A percentile compares a stretch with the other conserved stretches of the same genome.
phyloP scores from a whole-genome alignment of 1,139 yeast genomes.

The Pneumocystis sp. region DNA sequence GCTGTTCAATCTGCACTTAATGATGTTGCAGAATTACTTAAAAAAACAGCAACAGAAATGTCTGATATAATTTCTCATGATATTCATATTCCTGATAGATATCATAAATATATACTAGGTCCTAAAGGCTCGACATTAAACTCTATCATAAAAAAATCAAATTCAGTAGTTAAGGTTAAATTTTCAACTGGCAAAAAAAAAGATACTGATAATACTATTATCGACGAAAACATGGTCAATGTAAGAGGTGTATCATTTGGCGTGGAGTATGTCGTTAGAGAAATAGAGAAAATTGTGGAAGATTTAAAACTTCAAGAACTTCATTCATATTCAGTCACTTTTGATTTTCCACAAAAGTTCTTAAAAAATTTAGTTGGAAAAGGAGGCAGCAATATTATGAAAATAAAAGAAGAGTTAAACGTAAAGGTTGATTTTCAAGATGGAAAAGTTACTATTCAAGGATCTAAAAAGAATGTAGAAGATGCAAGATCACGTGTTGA shows the following conservation, averaged over 20 bases:
- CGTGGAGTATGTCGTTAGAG: constrained; percentile 39
- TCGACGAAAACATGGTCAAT: constrained; percentile 36
- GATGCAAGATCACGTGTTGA: constrained; percentile 50
- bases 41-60: constrained; percentile 46
- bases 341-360: constrained; percentile 50
- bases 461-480: constrained; percentile 65
- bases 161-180: constrained; percentile 19
- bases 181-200: constrained; percentile 10
- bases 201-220: constrained; percentile 22
- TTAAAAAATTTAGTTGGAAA: constrained; percentile 80
- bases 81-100: constrained; percentile 36
- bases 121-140: constrained; percentile 37
- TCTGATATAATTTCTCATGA: constrained; percentile 37
- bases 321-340: constrained; percentile 39
- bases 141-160: constrained; percentile 29
- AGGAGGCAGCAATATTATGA: constrained; percentile 60
- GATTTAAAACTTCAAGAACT: constrained; percentile 54
- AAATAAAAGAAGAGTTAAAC: constrained; percentile 61
- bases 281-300: constrained; percentile 39
- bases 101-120: constrained; percentile 47
- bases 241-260: constrained; percentile 49
- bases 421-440: constrained; percentile 61
- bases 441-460: constrained; percentile 49
- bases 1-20: constrained; percentile 25
- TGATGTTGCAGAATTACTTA: constrained; percentile 37